Percentiles rank a stretch among this genome's conserved stretches.
Conservation (phyloP, 78 protist genomes). For the Carpediemonas membranifera region DNA sequence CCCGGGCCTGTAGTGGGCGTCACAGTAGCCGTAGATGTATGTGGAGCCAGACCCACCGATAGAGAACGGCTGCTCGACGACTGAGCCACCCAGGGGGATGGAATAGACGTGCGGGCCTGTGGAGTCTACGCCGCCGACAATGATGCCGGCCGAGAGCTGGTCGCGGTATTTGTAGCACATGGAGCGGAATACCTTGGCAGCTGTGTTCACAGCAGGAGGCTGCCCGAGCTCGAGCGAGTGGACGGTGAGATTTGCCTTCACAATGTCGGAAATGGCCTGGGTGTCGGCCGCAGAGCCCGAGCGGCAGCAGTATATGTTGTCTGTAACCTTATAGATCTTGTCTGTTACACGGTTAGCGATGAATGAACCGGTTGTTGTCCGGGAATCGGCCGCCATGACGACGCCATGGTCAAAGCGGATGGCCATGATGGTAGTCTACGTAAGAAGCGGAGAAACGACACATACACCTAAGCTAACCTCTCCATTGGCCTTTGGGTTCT, state of each 20-base stretch:
- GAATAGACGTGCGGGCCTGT: constrained; percentile 72
- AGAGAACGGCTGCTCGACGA: constrained; percentile 56
- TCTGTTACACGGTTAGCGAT: constrained; percentile 84
- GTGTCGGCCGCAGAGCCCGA: constrained; percentile 97
- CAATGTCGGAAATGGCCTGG: constrained; percentile 75
- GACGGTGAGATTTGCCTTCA: constrained; percentile 53
- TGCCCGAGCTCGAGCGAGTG: constrained; percentile 61
- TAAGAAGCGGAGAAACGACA: too few relatives aligned
- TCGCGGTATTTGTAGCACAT: constrained; percentile 75
- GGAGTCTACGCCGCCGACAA: constrained; percentile 88
- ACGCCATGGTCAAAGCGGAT: constrained; percentile 84
- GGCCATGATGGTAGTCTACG: constrained; percentile 96
- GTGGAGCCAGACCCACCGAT: constrained; percentile 88
- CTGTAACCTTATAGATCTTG: constrained; percentile 75
- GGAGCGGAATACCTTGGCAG: constrained; percentile 69
- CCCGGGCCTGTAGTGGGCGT: constrained; percentile 60
- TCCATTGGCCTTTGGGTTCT: too few relatives aligned
- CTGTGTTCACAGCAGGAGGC: constrained; percentile 66
- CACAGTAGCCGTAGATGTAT: constrained; percentile 83
- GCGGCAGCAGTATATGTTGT: constrained; percentile 74
- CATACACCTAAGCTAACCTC: too few relatives aligned
- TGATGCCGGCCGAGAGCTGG: constrained; percentile 77
- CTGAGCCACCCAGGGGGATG: constrained; percentile 84
- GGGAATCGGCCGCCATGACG: constrained; percentile 84
- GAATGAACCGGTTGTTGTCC: constrained; percentile 79